Conservation (phyloP, 768 basidiomycete genomes). For the Gautieria morchelliformis region DNA sequence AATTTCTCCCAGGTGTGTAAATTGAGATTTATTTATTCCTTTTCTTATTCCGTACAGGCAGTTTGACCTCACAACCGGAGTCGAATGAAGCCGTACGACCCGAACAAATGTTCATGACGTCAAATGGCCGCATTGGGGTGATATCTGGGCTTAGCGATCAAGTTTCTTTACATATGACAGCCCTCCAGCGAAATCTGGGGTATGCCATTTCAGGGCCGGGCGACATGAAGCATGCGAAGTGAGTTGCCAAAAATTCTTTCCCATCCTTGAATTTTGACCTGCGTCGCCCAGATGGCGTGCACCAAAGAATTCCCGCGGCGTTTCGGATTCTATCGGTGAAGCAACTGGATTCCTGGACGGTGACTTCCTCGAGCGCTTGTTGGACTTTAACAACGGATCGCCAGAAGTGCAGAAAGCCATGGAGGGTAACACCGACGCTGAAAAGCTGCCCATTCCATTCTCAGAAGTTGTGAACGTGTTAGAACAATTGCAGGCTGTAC, state of each 20-base stretch:
- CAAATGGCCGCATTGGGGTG: constrained; percentile 70
- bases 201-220: constrained; percentile 42
- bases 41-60: background rate
- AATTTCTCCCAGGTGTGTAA: constrained; percentile 54
- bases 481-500: constrained; percentile 34
- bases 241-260: constrained; percentile 11
- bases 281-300: constrained; percentile 49
- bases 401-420: constrained; percentile 42
- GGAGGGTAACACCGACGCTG: constrained; percentile 47
- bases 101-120: constrained; percentile 65
- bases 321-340: constrained; percentile 44
- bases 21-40: background rate
- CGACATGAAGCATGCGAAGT: constrained; percentile 55
- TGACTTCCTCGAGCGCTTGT: constrained; percentile 68
- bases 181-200: constrained; percentile 68
- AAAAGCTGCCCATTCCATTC: constrained; percentile 39
- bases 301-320: constrained; percentile 47
- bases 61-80: constrained; percentile 23
- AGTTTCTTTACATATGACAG: constrained; percentile 50
- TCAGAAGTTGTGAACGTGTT: constrained; percentile 31
- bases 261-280: background rate
- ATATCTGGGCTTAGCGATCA: constrained; percentile 50
- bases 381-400: constrained; percentile 31
- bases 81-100: constrained; percentile 31
- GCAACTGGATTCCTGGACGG: constrained; percentile 83